phyloP scores from a whole-genome alignment of 306 rosid species.

The Begonia loranthoides region DNA sequence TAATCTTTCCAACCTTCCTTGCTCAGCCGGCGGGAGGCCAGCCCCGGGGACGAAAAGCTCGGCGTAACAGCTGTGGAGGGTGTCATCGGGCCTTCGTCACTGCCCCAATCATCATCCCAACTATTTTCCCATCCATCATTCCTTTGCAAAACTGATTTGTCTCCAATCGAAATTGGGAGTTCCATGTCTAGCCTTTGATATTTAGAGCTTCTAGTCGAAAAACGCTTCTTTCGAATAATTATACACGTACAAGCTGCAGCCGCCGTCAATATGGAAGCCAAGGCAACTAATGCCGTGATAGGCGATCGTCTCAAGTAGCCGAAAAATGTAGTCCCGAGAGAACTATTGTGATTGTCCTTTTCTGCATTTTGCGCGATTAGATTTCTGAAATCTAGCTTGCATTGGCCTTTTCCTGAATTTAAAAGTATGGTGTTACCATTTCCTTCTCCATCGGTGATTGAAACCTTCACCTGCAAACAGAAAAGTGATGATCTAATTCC shows the following conservation, averaged over 20 bases:
- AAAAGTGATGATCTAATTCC: too few species aligned
- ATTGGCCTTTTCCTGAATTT: conserved; percentile 19
- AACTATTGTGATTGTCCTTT: conserved; percentile 7
- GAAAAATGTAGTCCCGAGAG: conserved; percentile 12
- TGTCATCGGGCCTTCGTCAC: conserved; percentile 33
- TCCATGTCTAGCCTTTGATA: conserved; percentile 29
- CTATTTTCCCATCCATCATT: conserved; percentile 36
- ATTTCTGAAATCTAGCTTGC: conserved; percentile 32
- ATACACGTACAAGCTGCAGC: conserved; percentile 21
- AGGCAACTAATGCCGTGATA: conserved; percentile 9
- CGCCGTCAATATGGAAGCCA: conserved; percentile 14
- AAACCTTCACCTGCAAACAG: conserved; percentile 23
- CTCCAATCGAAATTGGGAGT: conserved; percentile 21
- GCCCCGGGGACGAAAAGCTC: conserved; percentile 26
- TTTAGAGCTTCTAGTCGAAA: conserved; percentile 7
- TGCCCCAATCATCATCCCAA: conserved; percentile 40
- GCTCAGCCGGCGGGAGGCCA: conserved; percentile 27
- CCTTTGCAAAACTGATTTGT: conserved; percentile 11
- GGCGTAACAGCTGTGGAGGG: conserved; percentile 30
- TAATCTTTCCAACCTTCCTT: conserved; percentile 43
- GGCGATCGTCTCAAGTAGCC: conserved; percentile 15
- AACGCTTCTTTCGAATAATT: conserved; percentile 12
- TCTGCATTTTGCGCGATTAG: conserved; percentile 8
- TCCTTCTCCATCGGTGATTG: conserved; percentile 14
- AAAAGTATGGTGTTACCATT: conserved; percentile 13